These are phyloP conservation scores for Gyromitra esculenta DNA, from an alignment of 2,329 filamentous ascomycete species.

Conservation along the genomic window DNA sequence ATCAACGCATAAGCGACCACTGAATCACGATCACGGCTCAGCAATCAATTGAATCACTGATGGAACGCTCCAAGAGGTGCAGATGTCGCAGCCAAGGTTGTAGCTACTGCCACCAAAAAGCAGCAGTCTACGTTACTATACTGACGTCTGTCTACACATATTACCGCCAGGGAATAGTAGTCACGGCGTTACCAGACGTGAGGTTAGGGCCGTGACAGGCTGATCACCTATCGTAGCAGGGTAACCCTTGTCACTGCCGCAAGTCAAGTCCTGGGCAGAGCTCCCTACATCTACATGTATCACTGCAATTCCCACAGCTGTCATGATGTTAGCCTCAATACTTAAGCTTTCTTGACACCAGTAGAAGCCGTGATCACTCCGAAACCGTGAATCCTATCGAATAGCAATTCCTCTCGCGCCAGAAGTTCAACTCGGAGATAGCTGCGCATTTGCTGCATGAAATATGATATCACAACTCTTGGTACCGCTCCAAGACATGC, in stretches of 20 bases:
- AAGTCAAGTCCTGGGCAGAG: background rate
- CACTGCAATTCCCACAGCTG: background rate
- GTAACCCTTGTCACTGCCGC: slow-evolving; percentile 6
- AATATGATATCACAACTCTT: slow-evolving; percentile 24
- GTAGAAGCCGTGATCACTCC: background rate
- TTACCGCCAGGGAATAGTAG: slow-evolving; percentile 11
- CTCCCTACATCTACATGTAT: background rate
- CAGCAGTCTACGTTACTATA: background rate
- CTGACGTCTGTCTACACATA: background rate
- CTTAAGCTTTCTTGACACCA: slow-evolving; percentile 32
- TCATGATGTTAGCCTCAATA: background rate
- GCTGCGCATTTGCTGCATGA: background rate
- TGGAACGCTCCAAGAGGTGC: too few relatives aligned
- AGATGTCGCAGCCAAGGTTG: too few relatives aligned
- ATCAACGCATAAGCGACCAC: too few relatives aligned
- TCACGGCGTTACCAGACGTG: slow-evolving; percentile 24
- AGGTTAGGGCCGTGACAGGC: background rate
- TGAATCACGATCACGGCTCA: too few relatives aligned
- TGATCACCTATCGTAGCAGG: slow-evolving; percentile 2
- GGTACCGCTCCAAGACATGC: background rate
- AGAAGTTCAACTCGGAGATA: background rate
- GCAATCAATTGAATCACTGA: too few relatives aligned
- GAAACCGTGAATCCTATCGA: slow-evolving; percentile 1
- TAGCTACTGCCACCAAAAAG: too few relatives aligned
- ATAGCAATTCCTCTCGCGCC: background rate